Evolutionary conservation across 75 land plant genomes (phyloP).

Genomic region (Picea glauca): DNA sequence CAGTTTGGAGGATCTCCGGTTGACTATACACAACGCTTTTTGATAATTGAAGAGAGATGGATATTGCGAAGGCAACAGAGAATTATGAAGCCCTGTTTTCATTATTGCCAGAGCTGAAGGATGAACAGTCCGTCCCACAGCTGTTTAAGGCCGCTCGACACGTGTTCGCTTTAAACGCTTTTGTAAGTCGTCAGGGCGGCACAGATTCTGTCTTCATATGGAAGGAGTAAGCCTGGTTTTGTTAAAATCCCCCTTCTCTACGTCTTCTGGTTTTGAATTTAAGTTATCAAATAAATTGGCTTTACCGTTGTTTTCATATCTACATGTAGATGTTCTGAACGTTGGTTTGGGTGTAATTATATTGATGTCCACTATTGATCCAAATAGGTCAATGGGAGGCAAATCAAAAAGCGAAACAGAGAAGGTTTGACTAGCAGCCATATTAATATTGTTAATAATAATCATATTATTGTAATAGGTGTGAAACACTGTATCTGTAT

Average conservation of each 20-base stretch:
- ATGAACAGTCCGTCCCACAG: constrained; percentile 5
- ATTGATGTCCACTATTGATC: too few relatives aligned
- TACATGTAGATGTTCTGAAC: too few relatives aligned
- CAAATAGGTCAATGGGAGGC: too few relatives aligned
- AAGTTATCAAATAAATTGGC: neutral
- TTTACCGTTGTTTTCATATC: too few relatives aligned
- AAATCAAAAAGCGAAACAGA: too few relatives aligned
- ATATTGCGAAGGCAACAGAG: neutral
- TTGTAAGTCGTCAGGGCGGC: neutral
- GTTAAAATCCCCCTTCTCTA: neutral
- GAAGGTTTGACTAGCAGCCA: too few relatives aligned
- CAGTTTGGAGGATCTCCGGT: too few relatives aligned
- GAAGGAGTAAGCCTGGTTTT: neutral
- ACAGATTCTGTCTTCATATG: neutral
- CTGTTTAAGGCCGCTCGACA: constrained; percentile 4
- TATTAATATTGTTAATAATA: too few relatives aligned
- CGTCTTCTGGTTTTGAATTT: neutral
- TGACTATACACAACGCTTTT: neutral
- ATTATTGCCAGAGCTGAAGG: neutral
- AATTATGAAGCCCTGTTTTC: neutral
- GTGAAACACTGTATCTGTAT: too few relatives aligned
- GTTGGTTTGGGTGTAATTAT: too few relatives aligned
- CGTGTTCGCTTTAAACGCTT: constrained; percentile 1
- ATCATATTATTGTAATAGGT: too few relatives aligned
- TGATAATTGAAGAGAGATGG: neutral